Base-by-base conservation (phyloP, 2,329 filamentous ascomycete genomes). In the Westerdykella sp. region DNA sequence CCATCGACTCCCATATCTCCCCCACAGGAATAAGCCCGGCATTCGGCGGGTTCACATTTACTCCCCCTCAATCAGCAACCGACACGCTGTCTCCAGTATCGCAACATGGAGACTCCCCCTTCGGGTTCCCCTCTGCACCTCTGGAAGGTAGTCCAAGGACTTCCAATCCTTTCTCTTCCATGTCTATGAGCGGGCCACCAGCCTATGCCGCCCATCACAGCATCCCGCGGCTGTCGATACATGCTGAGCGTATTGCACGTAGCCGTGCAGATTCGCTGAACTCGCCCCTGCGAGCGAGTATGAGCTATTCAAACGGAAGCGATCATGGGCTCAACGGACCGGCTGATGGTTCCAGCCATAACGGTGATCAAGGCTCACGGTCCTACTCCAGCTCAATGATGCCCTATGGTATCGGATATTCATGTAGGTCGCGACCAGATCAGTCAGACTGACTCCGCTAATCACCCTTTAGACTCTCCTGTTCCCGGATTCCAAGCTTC, bases 41-140 rank as follows among this genome's bases (percentile, higher is more conserved):
- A 0, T 84, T 86, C 64, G 79, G 81, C 9, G 74, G 74, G 50
- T 80, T 87, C 52, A 78, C 78, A 2, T 86, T 86, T 58, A 77
- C 76, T 41, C 74, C 78, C 37, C 71, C 72, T 6, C 72, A 73
- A 34, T 73, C 72, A 22, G 69, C 69, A 15, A 71, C 70, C n/a
- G 71, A 73, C 22, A 67, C 67, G 5, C 57, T 72, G 10, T 73
- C 72, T 5, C 71, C 72, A 0, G 66, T 65, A 4, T 72, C 72
- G 12, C 59, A 62, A 7, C 68, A 69, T 30, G 69, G 67, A 21
- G 60, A 56, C 28, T 66, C 67, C 10, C 59, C 68, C 4, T 73
- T 66, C 50, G 66, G 59, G 36, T 71, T 67, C 43, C 55, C 60
- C 40, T 58, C 64, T 16, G 53, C 57, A 15, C 56, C 56, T n/a